A percentile compares a stretch with the other conserved stretches of the same genome.
Evolutionary conservation across 257 asterid genomes (phyloP).

Genomic region (Thymus quinquecostatus): DNA sequence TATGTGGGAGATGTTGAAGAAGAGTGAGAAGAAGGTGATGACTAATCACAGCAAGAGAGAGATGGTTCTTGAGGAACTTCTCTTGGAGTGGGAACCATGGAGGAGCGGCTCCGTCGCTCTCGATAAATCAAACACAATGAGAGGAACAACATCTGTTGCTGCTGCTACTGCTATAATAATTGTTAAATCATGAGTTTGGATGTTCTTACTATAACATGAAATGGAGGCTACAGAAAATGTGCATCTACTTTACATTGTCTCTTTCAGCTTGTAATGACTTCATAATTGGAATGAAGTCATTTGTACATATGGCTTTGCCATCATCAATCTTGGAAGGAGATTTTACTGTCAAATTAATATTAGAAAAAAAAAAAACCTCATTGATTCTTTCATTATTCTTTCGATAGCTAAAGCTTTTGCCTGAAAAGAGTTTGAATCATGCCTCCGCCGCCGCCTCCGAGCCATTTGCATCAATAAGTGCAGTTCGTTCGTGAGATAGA

Average conservation of each 20-base stretch:
- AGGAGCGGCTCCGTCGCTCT: constrained; percentile 38
- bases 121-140: constrained; percentile 43
- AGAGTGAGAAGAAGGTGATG: constrained; percentile 52
- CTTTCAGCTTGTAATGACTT: constrained; percentile 35
- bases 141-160: not conserved
- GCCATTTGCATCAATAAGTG: too few species aligned
- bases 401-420: too few species aligned
- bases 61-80: constrained; percentile 63
- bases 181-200: not conserved
- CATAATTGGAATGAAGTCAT: constrained; percentile 32
- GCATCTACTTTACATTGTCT: constrained; percentile 23
- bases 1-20: constrained; percentile 96
- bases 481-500: too few species aligned
- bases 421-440: too few species aligned
- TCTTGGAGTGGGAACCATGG: constrained; percentile 44
- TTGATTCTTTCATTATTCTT: too few species aligned
- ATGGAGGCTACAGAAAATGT: constrained; percentile 27
- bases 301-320: constrained; percentile 46
- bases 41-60: constrained; percentile 51
- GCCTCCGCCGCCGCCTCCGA: too few species aligned
- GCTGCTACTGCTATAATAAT: constrained; percentile 31
- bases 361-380: too few species aligned
- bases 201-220: constrained; percentile 10
- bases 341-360: constrained; percentile 19
- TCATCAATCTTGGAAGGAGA: constrained; percentile 32